Conservation (phyloP, 169 alveolate species). For the Babesia divergens region DNA sequence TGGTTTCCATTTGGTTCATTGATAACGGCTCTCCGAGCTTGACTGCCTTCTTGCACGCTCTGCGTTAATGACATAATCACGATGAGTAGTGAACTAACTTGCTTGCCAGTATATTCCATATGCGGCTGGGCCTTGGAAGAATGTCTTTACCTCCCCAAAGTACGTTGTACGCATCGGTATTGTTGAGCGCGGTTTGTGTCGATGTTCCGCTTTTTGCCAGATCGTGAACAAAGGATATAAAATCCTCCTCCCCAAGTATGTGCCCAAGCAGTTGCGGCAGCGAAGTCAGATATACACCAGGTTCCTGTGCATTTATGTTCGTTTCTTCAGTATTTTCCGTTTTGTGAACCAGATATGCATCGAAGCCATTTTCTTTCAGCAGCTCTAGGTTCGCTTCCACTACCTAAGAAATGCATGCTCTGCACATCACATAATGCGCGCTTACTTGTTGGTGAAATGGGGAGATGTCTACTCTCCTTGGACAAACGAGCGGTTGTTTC, state of each 20-base stretch:
- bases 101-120: conserved; percentile 85
- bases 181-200: not conserved
- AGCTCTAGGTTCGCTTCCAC: conserved; percentile 43
- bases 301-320: not conserved
- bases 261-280: conserved; percentile 54
- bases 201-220: conserved; percentile 15
- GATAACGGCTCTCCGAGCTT: conserved; percentile 94
- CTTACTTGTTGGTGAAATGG: conserved; percentile 69
- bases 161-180: not conserved
- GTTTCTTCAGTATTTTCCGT: not conserved
- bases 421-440: not conserved
- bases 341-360: conserved; percentile 18
- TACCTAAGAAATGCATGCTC: conserved; percentile 16
- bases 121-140: conserved; percentile 80
- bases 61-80: conserved; percentile 12
- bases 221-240: conserved; percentile 53
- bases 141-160: conserved; percentile 53
- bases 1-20: conserved; percentile 81
- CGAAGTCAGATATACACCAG: conserved; percentile 52
- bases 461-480: conserved; percentile 85
- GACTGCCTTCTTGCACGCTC: conserved; percentile 96
- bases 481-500: conserved; percentile 86
- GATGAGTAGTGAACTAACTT: conserved; percentile 62
- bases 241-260: conserved; percentile 62
- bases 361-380: conserved; percentile 51